Base-by-base conservation (phyloP, 1,284 basidiomycete genomes). In the Neolentinus lepideus region DNA sequence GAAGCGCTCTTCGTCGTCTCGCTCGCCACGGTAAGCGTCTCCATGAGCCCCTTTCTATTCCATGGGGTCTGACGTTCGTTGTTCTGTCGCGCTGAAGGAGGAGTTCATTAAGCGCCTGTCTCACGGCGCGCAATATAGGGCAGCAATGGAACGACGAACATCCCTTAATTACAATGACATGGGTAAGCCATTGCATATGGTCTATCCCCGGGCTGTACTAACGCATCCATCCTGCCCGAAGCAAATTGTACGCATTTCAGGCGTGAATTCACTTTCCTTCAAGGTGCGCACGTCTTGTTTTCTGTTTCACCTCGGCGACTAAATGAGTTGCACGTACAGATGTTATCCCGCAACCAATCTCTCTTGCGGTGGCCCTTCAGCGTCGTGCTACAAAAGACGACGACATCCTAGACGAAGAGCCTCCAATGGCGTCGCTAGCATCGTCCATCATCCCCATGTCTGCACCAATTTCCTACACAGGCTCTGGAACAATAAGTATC, bases 51-150 rank as follows among this genome's bases (percentile, higher is more conserved):
- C 46, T 56, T 52, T 35, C 22, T 50, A 50, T 10, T 52, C 53
- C 46, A 57, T 52, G 46, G 50, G 16, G 31, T 21, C 64, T 26
- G 47, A 50, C 4, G 11, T 11, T 25, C 6, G 24, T 26, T n/a
- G 6, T 21, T 50, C 6, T 8, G 12, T 25, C 14, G 6, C 14
- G 4, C 6, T 8, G 25, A 25, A 90, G 88, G 88, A 90, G 68
- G 86, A 89, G 63, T 90, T 90, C 65, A 79, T 90, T 53, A 88
- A 85, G 67, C 75, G 80, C 45, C 72, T 90, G 60, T 73, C 78
- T 4, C 76, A 78, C 64, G 80, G 81, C 24, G 83, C 81, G 11
- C 76, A 84, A 57, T 72, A 75, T 54, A 76, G 82, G 62, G 83
- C 85, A 31, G 71, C 67, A 56, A 68, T 71, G 21, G 76, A 81